A percentile compares a stretch with the other conserved stretches of the same genome.
Conservation (phyloP, 305 asterid species). For the Solanum hybrid region DNA sequence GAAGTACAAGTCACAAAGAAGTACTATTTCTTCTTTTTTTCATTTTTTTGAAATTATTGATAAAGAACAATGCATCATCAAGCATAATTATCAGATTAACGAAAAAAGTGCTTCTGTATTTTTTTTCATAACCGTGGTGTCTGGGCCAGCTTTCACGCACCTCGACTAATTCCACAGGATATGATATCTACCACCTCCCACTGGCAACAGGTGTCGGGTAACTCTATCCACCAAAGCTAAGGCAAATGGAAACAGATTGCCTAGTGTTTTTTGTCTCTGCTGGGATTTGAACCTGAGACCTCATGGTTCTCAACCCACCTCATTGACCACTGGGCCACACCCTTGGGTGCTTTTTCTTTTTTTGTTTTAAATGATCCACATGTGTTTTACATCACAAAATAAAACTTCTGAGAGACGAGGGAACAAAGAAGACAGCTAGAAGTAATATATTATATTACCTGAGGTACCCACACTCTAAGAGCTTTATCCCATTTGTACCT, state of each 20-base stretch:
- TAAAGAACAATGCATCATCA: background rate
- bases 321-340: background rate
- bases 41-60: background rate
- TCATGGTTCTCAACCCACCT: background rate
- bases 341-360: background rate
- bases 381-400: background rate
- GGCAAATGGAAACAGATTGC: background rate
- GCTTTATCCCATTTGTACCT: conserved; percentile 76
- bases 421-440: conserved; percentile 6
- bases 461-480: conserved; percentile 87
- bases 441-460: conserved; percentile 37
- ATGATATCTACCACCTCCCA: background rate
- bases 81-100: background rate
- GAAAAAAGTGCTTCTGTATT: background rate
- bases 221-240: background rate
- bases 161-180: background rate
- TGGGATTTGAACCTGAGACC: background rate
- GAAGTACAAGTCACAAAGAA: background rate
- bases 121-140: background rate
- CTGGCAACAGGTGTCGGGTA: background rate
- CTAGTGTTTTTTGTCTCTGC: background rate
- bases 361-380: background rate
- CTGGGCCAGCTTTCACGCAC: background rate
- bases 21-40: background rate
- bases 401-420: background rate